phyloP scores from a whole-genome alignment of 192 early-diverging fungal species.

The Coemansia javaensis region DNA sequence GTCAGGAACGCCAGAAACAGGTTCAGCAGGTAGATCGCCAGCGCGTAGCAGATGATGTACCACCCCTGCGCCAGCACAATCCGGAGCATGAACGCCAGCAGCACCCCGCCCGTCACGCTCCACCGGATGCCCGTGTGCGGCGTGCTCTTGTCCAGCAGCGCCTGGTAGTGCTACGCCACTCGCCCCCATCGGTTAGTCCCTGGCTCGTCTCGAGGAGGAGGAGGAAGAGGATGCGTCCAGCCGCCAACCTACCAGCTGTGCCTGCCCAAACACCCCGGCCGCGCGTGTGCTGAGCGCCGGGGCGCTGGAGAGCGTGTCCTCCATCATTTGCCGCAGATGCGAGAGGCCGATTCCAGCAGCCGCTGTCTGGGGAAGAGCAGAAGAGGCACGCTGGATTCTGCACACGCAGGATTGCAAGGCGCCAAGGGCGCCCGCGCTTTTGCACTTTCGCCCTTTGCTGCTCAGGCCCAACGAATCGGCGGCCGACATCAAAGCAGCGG shows the following conservation, averaged over 20 bases:
- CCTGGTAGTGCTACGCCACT: conserved; percentile 63
- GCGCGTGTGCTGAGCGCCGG: conserved; percentile 45
- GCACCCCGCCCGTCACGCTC: conserved; percentile 56
- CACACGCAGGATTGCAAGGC: no score
- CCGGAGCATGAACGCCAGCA: conserved; percentile 71
- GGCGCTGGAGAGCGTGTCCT: conserved; percentile 29
- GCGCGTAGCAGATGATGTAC: conserved; percentile 93
- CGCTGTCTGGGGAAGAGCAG: neutral
- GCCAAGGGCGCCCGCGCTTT: no score
- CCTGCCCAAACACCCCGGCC: conserved; percentile 22
- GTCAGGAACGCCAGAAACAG: conserved; percentile 92
- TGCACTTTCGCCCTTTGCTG: no score
- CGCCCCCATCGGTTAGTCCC: neutral
- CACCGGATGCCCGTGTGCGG: conserved; percentile 74
- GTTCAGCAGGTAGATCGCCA: conserved; percentile 94
- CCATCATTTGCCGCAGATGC: conserved; percentile 38
- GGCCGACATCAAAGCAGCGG: no score
- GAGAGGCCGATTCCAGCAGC: no score
- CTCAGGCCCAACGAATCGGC: no score
- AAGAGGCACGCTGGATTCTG: no score
- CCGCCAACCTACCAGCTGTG: conserved; percentile 22
- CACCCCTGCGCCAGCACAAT: conserved; percentile 82
- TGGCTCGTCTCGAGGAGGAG: neutral
- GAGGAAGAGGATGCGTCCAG: neutral
- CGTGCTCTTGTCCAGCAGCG: conserved; percentile 75